These are phyloP conservation scores for Rosellinia necatrix DNA, from an alignment of 2,329 filamentous ascomycete species.

Conservation along the genomic window DNA sequence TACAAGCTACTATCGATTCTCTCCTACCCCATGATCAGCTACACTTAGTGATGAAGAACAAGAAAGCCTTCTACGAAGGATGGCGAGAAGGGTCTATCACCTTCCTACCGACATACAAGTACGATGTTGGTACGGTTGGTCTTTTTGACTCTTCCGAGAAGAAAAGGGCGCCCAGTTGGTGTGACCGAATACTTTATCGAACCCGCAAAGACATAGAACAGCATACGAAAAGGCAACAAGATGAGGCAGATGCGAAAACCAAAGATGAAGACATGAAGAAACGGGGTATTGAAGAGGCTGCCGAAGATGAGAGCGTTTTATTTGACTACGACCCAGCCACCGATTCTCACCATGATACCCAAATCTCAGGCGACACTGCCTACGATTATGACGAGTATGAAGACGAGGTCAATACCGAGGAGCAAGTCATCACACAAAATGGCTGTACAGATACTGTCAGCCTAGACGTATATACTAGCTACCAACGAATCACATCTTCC, in stretches of 20 bases:
- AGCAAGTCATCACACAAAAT: slow-evolving; percentile 61
- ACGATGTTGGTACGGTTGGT: slow-evolving; percentile 90
- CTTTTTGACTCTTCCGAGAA: slow-evolving; percentile 97
- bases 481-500: slow-evolving; percentile 87
- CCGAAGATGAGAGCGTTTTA: slow-evolving; percentile 78
- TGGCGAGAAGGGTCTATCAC: slow-evolving; percentile 88
- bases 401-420: slow-evolving; percentile 51
- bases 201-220: slow-evolving; percentile 71
- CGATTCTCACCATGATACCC: slow-evolving; percentile 60
- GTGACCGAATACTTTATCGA: slow-evolving; percentile 88
- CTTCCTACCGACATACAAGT: slow-evolving; percentile 96
- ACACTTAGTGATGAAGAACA: slow-evolving; percentile 69
- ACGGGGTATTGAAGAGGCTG: slow-evolving; percentile 73
- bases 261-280: slow-evolving; percentile 86
- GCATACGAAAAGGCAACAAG: slow-evolving; percentile 64
- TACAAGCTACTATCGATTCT: slow-evolving; percentile 87
- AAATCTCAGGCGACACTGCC: slow-evolving; percentile 43
- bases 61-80: slow-evolving; percentile 86
- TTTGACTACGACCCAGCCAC: slow-evolving; percentile 89
- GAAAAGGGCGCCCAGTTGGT: slow-evolving; percentile 91
- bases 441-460: slow-evolving; percentile 59
- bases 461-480: slow-evolving; percentile 76
- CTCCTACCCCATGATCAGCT: slow-evolving; percentile 91
- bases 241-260: slow-evolving; percentile 69
- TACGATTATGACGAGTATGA: slow-evolving; percentile 66